Percentiles rank a stretch among this genome's conserved stretches.
These are phyloP conservation scores for Venturia oleaginea DNA, from an alignment of 2,329 filamentous ascomycete species.

Conservation along the genomic window DNA sequence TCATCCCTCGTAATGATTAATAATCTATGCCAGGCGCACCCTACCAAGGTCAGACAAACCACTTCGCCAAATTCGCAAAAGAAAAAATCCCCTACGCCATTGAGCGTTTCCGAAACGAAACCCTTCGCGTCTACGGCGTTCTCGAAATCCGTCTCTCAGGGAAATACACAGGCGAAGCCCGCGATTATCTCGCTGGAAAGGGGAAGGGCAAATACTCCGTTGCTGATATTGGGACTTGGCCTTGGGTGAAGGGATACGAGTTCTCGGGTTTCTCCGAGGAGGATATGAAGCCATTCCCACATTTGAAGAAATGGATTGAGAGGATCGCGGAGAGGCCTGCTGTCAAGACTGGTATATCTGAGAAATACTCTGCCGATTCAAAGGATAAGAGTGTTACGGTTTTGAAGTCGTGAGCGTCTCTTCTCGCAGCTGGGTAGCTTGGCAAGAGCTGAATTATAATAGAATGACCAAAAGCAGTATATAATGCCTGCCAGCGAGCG, in stretches of 20 bases:
- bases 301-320: slow-evolving; percentile 45
- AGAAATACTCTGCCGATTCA: slow-evolving; percentile 24
- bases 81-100: slow-evolving; percentile 47
- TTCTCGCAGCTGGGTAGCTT: not conserved
- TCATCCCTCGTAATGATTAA: too few relatives aligned
- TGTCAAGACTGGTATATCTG: slow-evolving; percentile 38
- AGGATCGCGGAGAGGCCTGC: slow-evolving; percentile 40
- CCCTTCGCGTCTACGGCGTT: slow-evolving; percentile 40
- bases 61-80: slow-evolving; percentile 74
- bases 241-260: slow-evolving; percentile 28
- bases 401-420: not conserved
- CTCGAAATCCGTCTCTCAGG: slow-evolving; percentile 46
- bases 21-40: slow-evolving; percentile 43
- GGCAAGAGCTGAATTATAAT: not conserved
- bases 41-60: slow-evolving; percentile 77
- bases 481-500: not conserved
- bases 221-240: slow-evolving; percentile 35
- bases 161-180: slow-evolving; percentile 42
- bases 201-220: slow-evolving; percentile 47
- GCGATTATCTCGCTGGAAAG: slow-evolving; percentile 45
- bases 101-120: slow-evolving; percentile 40
- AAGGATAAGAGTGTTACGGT: slow-evolving; percentile 8
- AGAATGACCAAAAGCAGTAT: not conserved
- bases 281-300: slow-evolving; percentile 42
- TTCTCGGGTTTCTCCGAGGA: slow-evolving; percentile 35